phyloP scores from a whole-genome alignment of 2,329 filamentous ascomycete species.

The Venturia oleaginea region DNA sequence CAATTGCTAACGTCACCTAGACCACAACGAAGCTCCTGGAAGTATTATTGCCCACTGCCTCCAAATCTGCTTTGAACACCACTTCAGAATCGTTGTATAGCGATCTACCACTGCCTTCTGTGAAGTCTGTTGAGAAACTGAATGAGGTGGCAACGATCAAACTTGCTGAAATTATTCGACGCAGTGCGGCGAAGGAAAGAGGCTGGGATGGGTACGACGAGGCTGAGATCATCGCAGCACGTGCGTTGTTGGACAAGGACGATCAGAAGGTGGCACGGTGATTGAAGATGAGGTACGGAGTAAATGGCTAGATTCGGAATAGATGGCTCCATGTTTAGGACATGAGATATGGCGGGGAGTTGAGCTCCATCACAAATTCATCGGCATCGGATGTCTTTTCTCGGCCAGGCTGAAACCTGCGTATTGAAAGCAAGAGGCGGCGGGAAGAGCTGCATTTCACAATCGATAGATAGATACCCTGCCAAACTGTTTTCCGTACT shows the following conservation, averaged over 20 bases:
- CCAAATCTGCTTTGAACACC: conserved; percentile 21
- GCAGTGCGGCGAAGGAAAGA: conserved; percentile 49
- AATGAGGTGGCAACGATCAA: conserved; percentile 66
- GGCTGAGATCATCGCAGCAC: conserved; percentile 62
- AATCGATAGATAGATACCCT: conserved; percentile 6
- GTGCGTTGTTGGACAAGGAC: conserved; percentile 52
- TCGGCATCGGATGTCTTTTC: not conserved
- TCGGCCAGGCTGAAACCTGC: not conserved
- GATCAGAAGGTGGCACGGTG: not conserved
- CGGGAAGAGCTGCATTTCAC: not conserved
- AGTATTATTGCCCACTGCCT: conserved; percentile 19
- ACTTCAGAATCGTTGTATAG: conserved; percentile 26
- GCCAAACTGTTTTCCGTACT: not conserved
- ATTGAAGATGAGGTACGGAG: not conserved
- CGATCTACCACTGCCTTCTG: conserved; percentile 43
- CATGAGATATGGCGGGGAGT: too few species aligned
- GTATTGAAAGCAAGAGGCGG: not conserved
- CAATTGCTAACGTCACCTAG: conserved; percentile 8
- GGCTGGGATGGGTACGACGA: conserved; percentile 66
- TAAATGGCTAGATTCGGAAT: not conserved
- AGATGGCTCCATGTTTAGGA: not conserved
- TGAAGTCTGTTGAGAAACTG: conserved; percentile 54
- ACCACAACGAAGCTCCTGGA: conserved; percentile 21
- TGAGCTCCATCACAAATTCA: not conserved
- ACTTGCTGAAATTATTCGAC: conserved; percentile 66